Base-by-base conservation (phyloP, 106 monocot species). In the Chionographis japonica region DNA sequence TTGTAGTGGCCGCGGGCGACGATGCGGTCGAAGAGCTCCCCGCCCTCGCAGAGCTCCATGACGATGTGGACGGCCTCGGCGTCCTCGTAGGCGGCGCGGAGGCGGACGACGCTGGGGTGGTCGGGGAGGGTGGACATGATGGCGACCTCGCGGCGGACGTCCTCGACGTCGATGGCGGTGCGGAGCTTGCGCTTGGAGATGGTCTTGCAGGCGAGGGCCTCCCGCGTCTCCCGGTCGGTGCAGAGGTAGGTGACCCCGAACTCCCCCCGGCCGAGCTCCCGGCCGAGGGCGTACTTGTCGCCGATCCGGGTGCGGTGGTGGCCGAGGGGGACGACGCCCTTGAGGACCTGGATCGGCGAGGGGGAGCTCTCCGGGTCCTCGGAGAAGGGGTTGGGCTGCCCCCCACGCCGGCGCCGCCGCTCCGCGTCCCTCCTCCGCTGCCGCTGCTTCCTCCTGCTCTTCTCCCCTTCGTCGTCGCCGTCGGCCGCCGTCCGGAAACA, bases 11-110 rank as follows among this genome's bases (percentile, higher is more conserved):
- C 84, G 12, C 84, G 46, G 52, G 80, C 76, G 12, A 80, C 68
- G 63, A 84, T 80, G 8, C 77, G 52, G 42, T 77, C 77, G 19
- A 77, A 77, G 38, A 77, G 70, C 69, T 77, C 77, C 12, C 77
- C 77, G 36, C 77, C 77, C 41, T 58, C 50, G 70, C 77, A 77
- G 40, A 77, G 70, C 63, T 77, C 77, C 77, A 77, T 77, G 37
- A 77, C 70, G 50, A 77, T 63, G 68, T 85, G 80, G 41, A 85
- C 85, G 4, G 76, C 85, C 5, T 77, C 80, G 57, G 52, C 50
- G 72, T 85, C 85, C 73, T 85, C 85, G 60, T 77, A 80, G 14
- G 77, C 80, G 6, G 80, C 85, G 18, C 74, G 53, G 39, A 84
- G 74, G 19, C 75, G 66, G 46, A 84, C 79, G 61, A 84, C 20